Evolutionary conservation across 2,329 filamentous ascomycete species (phyloP), one percentile per base, ranked within the genome.

Genomic region (Chrysoporthe cubensis): DNA sequence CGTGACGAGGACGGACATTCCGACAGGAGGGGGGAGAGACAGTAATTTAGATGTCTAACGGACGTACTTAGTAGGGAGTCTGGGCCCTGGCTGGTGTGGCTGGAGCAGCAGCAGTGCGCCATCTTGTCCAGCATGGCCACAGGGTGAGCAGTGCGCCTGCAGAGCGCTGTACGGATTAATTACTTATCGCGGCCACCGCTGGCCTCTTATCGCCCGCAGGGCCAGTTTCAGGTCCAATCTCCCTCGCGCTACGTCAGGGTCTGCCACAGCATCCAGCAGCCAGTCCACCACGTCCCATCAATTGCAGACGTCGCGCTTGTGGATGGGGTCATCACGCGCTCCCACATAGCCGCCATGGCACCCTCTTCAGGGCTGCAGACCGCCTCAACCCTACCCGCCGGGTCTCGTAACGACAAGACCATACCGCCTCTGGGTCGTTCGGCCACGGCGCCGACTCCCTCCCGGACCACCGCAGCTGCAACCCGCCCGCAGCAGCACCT

Each of bases 401-500:
- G 34, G 21, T 7, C 34, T 26, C 59, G 56, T 43, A 16, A 42
- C 42, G 54, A 43, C 54, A 32, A 62, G 21, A 72, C 72, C n/a
- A 71, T 73, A 43, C 74, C 76, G 34, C 72, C 74, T 40, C 73
- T 82, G 50, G 75, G 77, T 62, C 81, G 81, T 69, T 77, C 82
- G 18, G 76, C 80, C 40, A 82, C 81, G 42, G 74, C 78, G 5
- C 82, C 81, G 14, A 71, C 74, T 56, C 75, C 77, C 48, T 71
- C 76, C 64, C 72, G 64, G 9, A 44, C 63, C 14, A 42, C 44
- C 14, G 43, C 44, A 7, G 26, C 43, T 13, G 7, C 44, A 32
- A 18, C 9, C 4, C 21, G n/a, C 21, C 50, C 50, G 7, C 7
- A 18, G 26, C 64, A 40, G 4, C 42, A 57, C 4, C 63, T 42